These are phyloP conservation scores for Stereum hirsutum DNA, from an alignment of 1,284 basidiomycete genomes.

Conservation along the genomic window DNA sequence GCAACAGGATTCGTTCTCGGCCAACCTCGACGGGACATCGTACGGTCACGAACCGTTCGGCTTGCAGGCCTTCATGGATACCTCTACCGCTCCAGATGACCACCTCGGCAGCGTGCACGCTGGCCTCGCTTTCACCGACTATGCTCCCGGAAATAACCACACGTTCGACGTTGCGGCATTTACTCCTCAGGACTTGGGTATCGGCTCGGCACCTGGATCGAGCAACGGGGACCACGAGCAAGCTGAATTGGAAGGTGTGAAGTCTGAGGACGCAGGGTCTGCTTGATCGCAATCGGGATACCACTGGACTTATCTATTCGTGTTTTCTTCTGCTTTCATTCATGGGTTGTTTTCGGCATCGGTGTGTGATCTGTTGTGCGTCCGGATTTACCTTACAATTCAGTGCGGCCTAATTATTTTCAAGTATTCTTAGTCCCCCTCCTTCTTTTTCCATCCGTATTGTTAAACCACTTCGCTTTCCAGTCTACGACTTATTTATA, in stretches of 20 bases:
- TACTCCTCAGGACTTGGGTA: constrained; percentile 53
- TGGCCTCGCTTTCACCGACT: constrained; percentile 57
- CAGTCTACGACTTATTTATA: too few relatives aligned
- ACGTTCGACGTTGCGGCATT: constrained; percentile 62
- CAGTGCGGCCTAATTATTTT: too few relatives aligned
- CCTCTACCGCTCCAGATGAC: constrained; percentile 52
- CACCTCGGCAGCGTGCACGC: constrained; percentile 41
- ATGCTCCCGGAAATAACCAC: constrained; percentile 35
- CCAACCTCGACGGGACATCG: constrained; percentile 51
- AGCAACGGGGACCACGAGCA: constrained; percentile 45
- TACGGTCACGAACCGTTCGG: constrained; percentile 63
- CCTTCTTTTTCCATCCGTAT: too few relatives aligned
- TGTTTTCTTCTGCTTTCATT: too few relatives aligned
- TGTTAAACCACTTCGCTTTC: too few relatives aligned
- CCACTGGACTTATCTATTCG: too few relatives aligned
- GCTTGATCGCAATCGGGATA: too few relatives aligned
- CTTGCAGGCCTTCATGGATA: constrained; percentile 67
- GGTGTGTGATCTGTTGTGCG: too few relatives aligned
- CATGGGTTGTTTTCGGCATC: too few relatives aligned
- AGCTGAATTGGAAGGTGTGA: constrained; percentile 34
- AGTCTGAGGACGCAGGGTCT: constrained; percentile 31
- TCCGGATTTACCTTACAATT: too few relatives aligned
- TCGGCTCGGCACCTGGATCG: constrained; percentile 36
- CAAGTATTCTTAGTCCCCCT: too few relatives aligned
- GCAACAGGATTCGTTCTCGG: constrained; percentile 62